These are phyloP conservation scores for Emergomyces orientalis DNA, from an alignment of 2,329 filamentous ascomycete species.

Conservation along the genomic window DNA sequence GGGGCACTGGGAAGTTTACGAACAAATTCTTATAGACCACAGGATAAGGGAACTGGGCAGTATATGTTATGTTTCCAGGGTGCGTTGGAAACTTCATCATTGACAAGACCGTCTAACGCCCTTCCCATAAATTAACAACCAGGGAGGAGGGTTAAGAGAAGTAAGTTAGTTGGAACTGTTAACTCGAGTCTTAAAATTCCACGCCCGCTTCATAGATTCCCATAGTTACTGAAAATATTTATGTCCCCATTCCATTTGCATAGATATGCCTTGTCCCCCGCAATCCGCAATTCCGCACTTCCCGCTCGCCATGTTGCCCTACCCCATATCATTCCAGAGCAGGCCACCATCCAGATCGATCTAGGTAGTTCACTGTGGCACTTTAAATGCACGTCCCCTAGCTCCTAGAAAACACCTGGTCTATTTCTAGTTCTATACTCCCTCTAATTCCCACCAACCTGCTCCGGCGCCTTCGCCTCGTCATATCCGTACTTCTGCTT, in stretches of 20 bases:
- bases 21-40: neutral
- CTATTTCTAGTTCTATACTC: neutral
- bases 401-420: neutral
- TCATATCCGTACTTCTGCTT: constrained; percentile 55
- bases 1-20: neutral
- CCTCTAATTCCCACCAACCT: constrained; percentile 15
- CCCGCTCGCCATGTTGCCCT: no score
- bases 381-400: neutral
- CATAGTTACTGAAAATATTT: neutral
- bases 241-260: neutral
- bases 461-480: constrained; percentile 16
- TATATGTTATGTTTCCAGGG: neutral
- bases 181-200: neutral
- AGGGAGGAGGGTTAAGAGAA: neutral
- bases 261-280: neutral
- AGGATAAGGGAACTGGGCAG: neutral
- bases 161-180: neutral
- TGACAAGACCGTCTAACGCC: neutral
- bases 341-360: neutral
- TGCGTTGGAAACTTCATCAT: neutral
- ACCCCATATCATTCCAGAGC: neutral
- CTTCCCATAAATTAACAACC: no score
- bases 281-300: neutral
- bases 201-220: neutral
- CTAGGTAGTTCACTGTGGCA: neutral